Percentiles rank a stretch among this genome's conserved stretches.
These are phyloP conservation scores for Mycena metata DNA, from an alignment of 768 basidiomycete genomes.

Conservation along the genomic window DNA sequence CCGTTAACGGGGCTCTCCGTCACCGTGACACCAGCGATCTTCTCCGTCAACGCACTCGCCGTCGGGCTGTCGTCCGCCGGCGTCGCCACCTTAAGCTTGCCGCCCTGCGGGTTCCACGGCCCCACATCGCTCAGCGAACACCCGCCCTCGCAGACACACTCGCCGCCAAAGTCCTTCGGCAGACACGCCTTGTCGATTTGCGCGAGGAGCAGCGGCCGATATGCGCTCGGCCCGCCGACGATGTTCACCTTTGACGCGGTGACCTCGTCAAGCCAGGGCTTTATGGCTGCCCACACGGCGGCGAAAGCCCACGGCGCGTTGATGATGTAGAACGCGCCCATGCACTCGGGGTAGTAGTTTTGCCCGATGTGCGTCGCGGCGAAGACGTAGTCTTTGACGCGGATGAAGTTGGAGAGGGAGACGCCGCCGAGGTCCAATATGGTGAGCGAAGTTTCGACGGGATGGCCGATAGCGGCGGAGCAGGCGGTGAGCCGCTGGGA, in stretches of 20 bases:
- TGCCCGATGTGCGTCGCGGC: conserved; percentile 86
- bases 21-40: conserved; percentile 14
- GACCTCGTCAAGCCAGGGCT: conserved; percentile 94
- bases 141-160: conserved; percentile 80
- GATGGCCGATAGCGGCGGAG: conserved; percentile 78
- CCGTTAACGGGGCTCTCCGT: conserved; percentile 14
- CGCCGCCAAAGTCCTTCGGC: conserved; percentile 88
- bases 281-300: conserved; percentile 90
- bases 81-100: not conserved
- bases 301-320: conserved; percentile 96
- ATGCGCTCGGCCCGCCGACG: conserved; percentile 65
- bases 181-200: conserved; percentile 89
- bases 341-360: conserved; percentile 89
- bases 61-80: conserved; percentile 5
- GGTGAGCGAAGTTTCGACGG: conserved; percentile 97
- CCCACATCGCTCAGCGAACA: conserved; percentile 75
- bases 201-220: conserved; percentile 79
- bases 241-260: conserved; percentile 96
- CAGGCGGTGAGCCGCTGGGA: conserved; percentile 85
- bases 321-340: conserved; percentile 99
- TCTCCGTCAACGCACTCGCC: conserved; percentile 24
- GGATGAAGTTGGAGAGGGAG: conserved; percentile 83
- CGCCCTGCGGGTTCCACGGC: conserved; percentile 33
- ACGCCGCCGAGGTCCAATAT: conserved; percentile 91
- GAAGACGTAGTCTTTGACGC: conserved; percentile 92